Percentiles rank a stretch among this genome's conserved stretches.
Conservation (phyloP, 2,329 filamentous ascomycete species). For the Phyllosticta citrichinensis region DNA sequence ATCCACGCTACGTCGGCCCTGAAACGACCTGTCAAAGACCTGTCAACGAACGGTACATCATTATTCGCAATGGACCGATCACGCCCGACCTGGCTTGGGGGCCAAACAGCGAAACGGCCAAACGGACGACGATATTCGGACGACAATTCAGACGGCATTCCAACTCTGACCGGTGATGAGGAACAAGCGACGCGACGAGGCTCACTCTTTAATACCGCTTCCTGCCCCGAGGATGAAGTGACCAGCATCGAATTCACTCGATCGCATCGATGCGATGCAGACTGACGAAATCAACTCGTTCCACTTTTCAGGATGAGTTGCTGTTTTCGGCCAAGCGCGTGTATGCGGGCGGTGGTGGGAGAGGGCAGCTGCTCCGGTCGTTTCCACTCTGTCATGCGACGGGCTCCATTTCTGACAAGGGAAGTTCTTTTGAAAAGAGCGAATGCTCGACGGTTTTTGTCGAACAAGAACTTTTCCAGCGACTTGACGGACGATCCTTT, state of each 20-base stretch:
- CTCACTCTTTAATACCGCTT: too few species aligned
- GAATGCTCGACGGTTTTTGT: neutral
- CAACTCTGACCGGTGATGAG: too few species aligned
- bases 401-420: neutral
- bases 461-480: slow-evolving; percentile 2
- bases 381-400: neutral
- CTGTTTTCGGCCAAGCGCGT: neutral
- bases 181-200: too few species aligned
- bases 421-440: neutral
- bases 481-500: slow-evolving; percentile 13
- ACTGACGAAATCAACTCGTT: neutral
- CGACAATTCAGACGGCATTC: too few species aligned
- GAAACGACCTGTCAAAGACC: too few species aligned
- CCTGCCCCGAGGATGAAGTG: too few species aligned
- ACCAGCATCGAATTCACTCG: neutral
- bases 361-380: neutral
- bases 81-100: too few species aligned
- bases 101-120: too few species aligned
- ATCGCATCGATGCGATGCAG: neutral
- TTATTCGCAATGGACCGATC: neutral
- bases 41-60: neutral
- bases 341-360: neutral
- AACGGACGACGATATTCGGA: too few species aligned
- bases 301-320: neutral
- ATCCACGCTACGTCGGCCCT: neutral